phyloP scores from a whole-genome alignment of 1,139 yeast genomes.

The Blastobotrys proliferans region DNA sequence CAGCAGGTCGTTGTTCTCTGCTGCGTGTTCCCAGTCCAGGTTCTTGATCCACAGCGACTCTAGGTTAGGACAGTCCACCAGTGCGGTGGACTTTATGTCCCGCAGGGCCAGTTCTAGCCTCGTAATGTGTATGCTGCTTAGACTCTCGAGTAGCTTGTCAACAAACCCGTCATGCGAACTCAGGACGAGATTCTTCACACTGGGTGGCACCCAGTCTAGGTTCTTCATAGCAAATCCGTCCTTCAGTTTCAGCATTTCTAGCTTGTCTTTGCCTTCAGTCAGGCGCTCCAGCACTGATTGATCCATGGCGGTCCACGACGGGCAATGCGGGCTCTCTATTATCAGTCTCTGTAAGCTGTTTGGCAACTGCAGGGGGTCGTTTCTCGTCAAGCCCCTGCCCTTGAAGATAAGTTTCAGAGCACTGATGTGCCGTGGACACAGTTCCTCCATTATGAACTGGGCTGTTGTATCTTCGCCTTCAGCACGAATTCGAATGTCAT shows the following conservation, averaged over 20 bases:
- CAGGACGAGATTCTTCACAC: conserved; percentile 1
- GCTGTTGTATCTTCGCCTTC: background rate
- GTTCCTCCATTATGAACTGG: no score
- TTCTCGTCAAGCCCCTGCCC: no score
- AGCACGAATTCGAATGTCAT: background rate
- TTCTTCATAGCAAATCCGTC: conserved; percentile 1
- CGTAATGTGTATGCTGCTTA: background rate
- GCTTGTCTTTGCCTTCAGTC: no score
- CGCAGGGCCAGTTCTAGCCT: background rate
- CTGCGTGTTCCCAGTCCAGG: background rate
- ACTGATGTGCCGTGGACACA: no score
- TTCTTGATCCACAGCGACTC: background rate
- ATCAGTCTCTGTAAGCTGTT: no score
- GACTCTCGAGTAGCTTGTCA: background rate
- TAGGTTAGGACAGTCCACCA: conserved; percentile 3
- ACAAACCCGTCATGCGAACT: background rate
- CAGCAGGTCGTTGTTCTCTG: no score
- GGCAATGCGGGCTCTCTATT: no score
- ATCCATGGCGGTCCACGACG: no score
- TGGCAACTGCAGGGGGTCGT: no score
- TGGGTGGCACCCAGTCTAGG: conserved; percentile 1
- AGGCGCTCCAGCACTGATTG: no score
- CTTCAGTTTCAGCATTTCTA: background rate
- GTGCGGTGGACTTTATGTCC: background rate
- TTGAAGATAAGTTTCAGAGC: no score